Base-by-base conservation (phyloP, 768 basidiomycete species). In the Lactarius trivialis region DNA sequence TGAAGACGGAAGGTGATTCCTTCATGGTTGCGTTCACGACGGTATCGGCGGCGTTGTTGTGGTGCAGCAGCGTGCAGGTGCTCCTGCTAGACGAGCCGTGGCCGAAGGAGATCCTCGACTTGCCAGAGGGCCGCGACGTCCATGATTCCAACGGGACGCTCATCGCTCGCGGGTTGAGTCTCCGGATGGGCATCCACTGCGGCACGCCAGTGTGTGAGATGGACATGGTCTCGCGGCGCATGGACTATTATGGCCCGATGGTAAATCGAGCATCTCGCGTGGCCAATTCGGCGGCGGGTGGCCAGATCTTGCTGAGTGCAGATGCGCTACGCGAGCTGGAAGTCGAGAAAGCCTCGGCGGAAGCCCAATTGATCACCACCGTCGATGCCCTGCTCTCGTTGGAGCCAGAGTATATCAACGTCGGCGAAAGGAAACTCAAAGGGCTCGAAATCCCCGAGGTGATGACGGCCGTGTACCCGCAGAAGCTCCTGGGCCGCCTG, bases 1-100 rank as follows among this genome's bases (percentile, higher is more conserved):
- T 98, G 70, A 99, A 99, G 76, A 99, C 97, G 12, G 97, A 99
- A 85, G 97, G 97, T 32, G 97, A 98, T 70, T 86, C 96, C 0
- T 99, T 99, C 79, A 95, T 99, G 91, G 94, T 94, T 57, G 93
- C 96, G 24, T 99, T 99, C 81, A 90, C 92, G 2, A 91, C 86
- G 2, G 83, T 93, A 14, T 79, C 93, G 2, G 81, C 89, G 0
- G 97, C 93, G 0, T 74, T 98, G 19, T 86, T 93, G 80, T 99
- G 93, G 90, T 88, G 88, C 67, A 78, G 97, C 69, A 85, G 83
- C 33, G 89, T 94, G 19, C 97, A 98, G 72, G 76, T 85, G 32
- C 83, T 89, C 68, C 79, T 99, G 12, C 77, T 98, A 28, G 77
- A 86, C 33, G 86, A 89, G 63, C 75, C 84, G 14, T 99, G 97